Evolutionary conservation across 345 rosid species (phyloP).

Genomic region (Citrus reticulata): DNA sequence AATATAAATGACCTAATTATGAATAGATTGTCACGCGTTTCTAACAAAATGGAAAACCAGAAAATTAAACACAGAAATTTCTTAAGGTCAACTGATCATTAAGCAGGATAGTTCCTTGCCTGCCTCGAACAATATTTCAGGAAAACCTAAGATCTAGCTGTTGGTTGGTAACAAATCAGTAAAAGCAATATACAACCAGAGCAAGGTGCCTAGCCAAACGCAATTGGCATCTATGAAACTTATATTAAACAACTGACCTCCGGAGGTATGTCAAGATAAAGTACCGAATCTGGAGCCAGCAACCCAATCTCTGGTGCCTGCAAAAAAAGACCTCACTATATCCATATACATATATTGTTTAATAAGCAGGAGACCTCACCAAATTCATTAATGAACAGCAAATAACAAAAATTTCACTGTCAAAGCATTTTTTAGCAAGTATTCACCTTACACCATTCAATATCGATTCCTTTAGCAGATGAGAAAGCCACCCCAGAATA

Average conservation of each 20-base stretch:
- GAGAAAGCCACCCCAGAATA: slow-evolving; percentile 95
- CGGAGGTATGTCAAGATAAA: slow-evolving; percentile 73
- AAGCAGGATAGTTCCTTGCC: not conserved
- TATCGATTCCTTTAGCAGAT: slow-evolving; percentile 80
- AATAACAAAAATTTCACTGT: not conserved
- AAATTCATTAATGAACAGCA: not conserved
- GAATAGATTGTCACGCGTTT: not conserved
- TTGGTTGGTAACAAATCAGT: not conserved
- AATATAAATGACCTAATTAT: not conserved
- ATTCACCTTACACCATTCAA: slow-evolving; percentile 86
- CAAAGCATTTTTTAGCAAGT: not conserved
- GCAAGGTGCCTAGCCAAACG: not conserved
- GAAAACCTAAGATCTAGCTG: not conserved
- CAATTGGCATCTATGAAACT: not conserved
- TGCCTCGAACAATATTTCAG: not conserved
- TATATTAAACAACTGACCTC: slow-evolving; percentile 45
- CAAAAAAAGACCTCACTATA: slow-evolving; percentile 7
- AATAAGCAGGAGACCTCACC: slow-evolving; percentile 4
- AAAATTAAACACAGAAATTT: not conserved
- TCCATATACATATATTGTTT: not conserved
- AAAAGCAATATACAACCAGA: not conserved
- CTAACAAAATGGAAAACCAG: not conserved
- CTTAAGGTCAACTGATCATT: not conserved
- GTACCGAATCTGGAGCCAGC: slow-evolving; percentile 74
- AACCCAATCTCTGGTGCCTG: slow-evolving; percentile 76